Base-by-base conservation (phyloP, 306 rosid genomes). In the Quillaja saponaria region DNA sequence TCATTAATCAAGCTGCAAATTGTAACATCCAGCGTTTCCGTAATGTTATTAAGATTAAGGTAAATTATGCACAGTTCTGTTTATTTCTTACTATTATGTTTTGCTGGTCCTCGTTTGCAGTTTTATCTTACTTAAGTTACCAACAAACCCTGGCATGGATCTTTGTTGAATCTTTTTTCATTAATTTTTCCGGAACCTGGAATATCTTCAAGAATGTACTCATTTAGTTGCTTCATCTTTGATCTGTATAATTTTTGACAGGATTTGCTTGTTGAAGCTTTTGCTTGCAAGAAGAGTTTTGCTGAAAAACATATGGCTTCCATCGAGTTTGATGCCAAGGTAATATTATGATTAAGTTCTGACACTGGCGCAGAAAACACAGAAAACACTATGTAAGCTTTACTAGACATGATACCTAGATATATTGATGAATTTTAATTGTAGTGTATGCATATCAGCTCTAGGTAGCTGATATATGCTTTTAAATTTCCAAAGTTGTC, bases 291-390 rank as follows among this genome's bases (percentile, higher is more conserved):
- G 68, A 72, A 54, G 71, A 79, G 55, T 55, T 75, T 54, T 70
- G 79, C 84, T 67, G 90, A 72, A 64, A 74, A 56, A 14, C 95
- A 77, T 28, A 75, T 92, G 95, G 60, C 85, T 46, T 67, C 60
- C 38, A 64, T 92, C 69, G 95, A 92, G 66, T 68, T 82, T 53
- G 96, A 92, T 33, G 84, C 84, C 7, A 84, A 92, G 98, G 98
- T 92, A 86, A 69, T 69, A 40, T 53, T 49, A 25, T 28, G 16
- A 60, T 63, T 51, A 45, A 67, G 69, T 34, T 56, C 58, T 37
- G 9, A 11, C 35, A 20, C 6, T 71, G 48, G 46, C 34, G 41
- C 45, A 16, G 15, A 35, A 55, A 33, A 10, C 51, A n/a, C n/a
- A n/a, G n/a, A n/a, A n/a, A n/a, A n/a, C n/a, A n/a, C n/a, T n/a